phyloP scores from a whole-genome alignment of 139 green algal species.

The Dunaliella primolecta region DNA sequence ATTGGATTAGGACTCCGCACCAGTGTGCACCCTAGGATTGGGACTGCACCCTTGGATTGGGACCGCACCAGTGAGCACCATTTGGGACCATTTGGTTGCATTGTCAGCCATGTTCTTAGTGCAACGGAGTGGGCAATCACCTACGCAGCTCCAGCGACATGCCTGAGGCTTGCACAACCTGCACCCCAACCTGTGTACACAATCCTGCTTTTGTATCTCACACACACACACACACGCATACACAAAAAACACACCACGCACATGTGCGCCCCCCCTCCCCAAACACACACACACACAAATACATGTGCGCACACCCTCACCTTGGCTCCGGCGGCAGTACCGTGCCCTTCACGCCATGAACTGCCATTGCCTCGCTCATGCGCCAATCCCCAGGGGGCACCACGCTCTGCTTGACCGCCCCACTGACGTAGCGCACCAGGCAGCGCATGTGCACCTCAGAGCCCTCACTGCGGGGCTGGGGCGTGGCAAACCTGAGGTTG shows the following conservation, averaged over 20 bases:
- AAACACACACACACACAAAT: too few species aligned
- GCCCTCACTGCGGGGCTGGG: background rate
- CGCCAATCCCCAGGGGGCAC: slow-evolving; percentile 60
- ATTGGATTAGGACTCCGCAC: too few species aligned
- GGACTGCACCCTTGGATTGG: too few species aligned
- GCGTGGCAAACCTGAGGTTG: background rate
- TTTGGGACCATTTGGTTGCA: too few species aligned
- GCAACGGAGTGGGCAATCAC: too few species aligned
- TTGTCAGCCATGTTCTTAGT: too few species aligned
- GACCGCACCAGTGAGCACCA: too few species aligned
- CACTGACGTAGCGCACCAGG: slow-evolving; percentile 56
- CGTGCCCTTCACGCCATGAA: slow-evolving; percentile 9
- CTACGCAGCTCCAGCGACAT: background rate
- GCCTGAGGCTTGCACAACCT: background rate
- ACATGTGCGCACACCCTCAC: too few species aligned
- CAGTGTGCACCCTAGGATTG: too few species aligned
- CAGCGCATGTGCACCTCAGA: slow-evolving; percentile 50
- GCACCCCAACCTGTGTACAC: background rate
- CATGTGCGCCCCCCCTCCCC: too few species aligned
- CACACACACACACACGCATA: too few species aligned
- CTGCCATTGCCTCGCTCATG: slow-evolving; percentile 44
- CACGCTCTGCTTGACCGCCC: slow-evolving; percentile 56
- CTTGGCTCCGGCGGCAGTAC: slow-evolving; percentile 32
- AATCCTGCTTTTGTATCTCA: background rate
- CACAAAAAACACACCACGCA: too few species aligned